phyloP scores from a whole-genome alignment of 345 rosid genomes.

The Carallia brachiata region DNA sequence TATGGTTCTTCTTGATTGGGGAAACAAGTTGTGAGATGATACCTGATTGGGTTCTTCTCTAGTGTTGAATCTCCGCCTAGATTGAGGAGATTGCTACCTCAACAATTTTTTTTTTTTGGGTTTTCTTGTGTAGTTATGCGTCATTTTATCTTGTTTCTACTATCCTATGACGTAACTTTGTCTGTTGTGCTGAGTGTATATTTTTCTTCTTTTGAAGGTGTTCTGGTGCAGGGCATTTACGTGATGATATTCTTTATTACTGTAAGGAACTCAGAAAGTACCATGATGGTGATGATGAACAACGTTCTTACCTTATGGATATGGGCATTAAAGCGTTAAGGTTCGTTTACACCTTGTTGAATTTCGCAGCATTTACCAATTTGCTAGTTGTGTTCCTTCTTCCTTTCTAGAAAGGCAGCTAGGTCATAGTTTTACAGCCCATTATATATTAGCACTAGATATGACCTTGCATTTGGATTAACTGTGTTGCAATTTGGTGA shows the following conservation, averaged over 20 bases:
- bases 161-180: background rate
- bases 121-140: background rate
- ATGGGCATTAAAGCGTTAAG: constrained; percentile 86
- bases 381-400: background rate
- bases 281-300: constrained; percentile 54
- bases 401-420: no score
- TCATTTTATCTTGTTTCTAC: background rate
- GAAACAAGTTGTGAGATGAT: background rate
- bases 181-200: constrained; percentile 18
- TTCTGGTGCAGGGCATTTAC: constrained; percentile 90
- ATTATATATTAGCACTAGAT: no score
- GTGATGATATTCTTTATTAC: constrained; percentile 71
- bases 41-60: background rate
- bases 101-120: background rate
- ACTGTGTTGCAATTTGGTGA: background rate
- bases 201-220: constrained; percentile 45
- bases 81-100: background rate
- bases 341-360: constrained; percentile 36
- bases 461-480: background rate
- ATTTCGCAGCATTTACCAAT: background rate
- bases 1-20: background rate
- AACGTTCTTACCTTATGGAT: constrained; percentile 61
- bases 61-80: background rate
- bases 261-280: constrained; percentile 58
- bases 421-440: no score